Percentiles rank a stretch among this genome's conserved stretches.
phyloP scores from a whole-genome alignment of 345 rosid species.

The Gossypium mustelinum region DNA sequence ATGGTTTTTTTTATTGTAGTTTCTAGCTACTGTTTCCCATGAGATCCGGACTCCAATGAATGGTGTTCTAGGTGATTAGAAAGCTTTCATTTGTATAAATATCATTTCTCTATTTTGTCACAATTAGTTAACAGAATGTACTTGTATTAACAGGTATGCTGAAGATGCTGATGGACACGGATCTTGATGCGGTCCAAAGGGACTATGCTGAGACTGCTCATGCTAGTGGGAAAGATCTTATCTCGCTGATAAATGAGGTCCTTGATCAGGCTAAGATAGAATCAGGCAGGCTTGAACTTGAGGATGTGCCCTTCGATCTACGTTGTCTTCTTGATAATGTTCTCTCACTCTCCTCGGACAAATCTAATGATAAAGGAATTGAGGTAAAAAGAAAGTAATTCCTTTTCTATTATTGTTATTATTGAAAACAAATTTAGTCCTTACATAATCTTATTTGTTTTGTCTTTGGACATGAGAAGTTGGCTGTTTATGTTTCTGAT shows the following conservation, averaged over 20 bases:
- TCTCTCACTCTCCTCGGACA: slow-evolving; percentile 64
- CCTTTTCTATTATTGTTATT: background rate
- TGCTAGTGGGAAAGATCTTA: slow-evolving; percentile 77
- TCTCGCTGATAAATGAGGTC: slow-evolving; percentile 74
- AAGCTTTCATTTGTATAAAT: slow-evolving; percentile 9
- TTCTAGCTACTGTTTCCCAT: slow-evolving; percentile 94
- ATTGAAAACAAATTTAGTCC: background rate
- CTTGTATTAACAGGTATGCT: slow-evolving; percentile 63
- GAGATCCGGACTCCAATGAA: slow-evolving; percentile 98
- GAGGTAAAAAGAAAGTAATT: slow-evolving; percentile 47
- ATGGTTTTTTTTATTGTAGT: slow-evolving; percentile 43
- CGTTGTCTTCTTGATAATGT: slow-evolving; percentile 66
- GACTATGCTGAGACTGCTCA: slow-evolving; percentile 90
- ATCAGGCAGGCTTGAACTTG: slow-evolving; percentile 89
- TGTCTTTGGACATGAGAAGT: slow-evolving; percentile 41
- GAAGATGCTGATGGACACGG: slow-evolving; percentile 85
- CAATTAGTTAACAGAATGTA: slow-evolving; percentile 7
- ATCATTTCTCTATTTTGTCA: slow-evolving; percentile 6
- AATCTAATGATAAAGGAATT: slow-evolving; percentile 61
- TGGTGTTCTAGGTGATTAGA: slow-evolving; percentile 65
- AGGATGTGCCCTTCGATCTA: slow-evolving; percentile 75
- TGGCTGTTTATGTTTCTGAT: slow-evolving; percentile 80
- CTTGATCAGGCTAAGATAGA: slow-evolving; percentile 99
- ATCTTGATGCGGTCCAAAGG: slow-evolving; percentile 63
- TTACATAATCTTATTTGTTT: slow-evolving; percentile 18